Evolutionary conservation across 2,329 filamentous ascomycete species (phyloP).

Genomic region (Blastomyces silverae): DNA sequence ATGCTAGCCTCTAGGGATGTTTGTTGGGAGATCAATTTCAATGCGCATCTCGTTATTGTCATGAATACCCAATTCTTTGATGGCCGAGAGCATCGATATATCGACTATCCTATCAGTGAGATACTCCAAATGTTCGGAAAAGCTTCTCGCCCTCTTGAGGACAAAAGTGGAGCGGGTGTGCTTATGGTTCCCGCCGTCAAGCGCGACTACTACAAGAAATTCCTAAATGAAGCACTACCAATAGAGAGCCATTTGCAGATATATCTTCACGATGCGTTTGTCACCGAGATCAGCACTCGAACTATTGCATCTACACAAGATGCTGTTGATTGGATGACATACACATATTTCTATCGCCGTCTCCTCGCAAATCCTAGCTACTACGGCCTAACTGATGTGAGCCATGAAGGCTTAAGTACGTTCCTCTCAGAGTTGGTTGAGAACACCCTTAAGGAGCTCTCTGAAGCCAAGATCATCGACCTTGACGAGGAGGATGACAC

Average conservation of each 20-base stretch:
- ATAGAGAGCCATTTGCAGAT: conserved; percentile 91
- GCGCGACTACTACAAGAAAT: conserved; percentile 98
- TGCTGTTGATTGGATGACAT: conserved; percentile 96
- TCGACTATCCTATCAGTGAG: conserved; percentile 91
- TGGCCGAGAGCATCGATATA: conserved; percentile 90
- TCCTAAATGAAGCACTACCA: conserved; percentile 88
- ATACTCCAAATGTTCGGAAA: conserved; percentile 98
- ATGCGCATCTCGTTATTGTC: conserved; percentile 83
- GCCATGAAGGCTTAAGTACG: conserved; percentile 85
- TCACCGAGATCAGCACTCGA: conserved; percentile 93
- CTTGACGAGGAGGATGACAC: conserved; percentile 90
- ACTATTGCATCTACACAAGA: conserved; percentile 94
- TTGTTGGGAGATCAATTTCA: conserved; percentile 89
- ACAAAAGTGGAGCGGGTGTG: conserved; percentile 81
- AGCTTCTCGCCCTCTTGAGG: conserved; percentile 68
- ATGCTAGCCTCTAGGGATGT: conserved; percentile 77
- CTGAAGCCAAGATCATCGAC: conserved; percentile 91
- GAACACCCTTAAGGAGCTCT: conserved; percentile 79
- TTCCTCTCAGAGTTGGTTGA: conserved; percentile 94
- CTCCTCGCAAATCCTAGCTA: conserved; percentile 93
- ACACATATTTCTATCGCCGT: conserved; percentile 95
- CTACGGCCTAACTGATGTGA: conserved; percentile 82
- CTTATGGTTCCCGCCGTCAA: conserved; percentile 93
- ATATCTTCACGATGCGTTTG: conserved; percentile 91
- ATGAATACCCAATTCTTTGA: conserved; percentile 99